Evolutionary conservation across 2,329 filamentous ascomycete species (phyloP), one percentile per base, ranked within the genome.

Genomic region (Beauveria varroae): DNA sequence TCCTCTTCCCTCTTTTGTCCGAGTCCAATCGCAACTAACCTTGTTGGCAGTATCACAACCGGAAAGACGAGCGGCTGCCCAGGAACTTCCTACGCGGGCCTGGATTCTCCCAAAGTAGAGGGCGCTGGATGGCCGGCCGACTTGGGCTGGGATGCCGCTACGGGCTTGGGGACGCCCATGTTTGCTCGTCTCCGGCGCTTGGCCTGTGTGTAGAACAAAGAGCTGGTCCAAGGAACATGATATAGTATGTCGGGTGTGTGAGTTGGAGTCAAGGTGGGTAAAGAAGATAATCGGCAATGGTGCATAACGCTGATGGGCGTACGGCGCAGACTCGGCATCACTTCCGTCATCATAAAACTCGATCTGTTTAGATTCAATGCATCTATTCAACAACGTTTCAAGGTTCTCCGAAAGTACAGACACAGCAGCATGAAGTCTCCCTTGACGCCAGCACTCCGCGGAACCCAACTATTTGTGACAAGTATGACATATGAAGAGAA

Each of bases 101-200:
- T 67, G 3, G 64, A 65, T 1, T 68, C 73, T 0, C 71, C 72
- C 1, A 20, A 65, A 4, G 64, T 73, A 2, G 65, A 66, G 5
- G 62, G 65, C 18, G 71, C 70, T 8, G 67, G 70, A 18, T 74
- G 68, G 67, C 63, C 66, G 5, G 68, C 70, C 3, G 67, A 65
- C 5, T 63, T 65, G 22, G 74, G 72, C 18, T 76, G 74, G 74
- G 74, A 76, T 62, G 73, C 73, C 7, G 68, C 68, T 24, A 75
- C 73, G 3, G 80, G 80, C 1, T 69, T 75, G 14, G 80, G 80
- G 14, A 78, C 79, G 3, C 79, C 80, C 0, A 67, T 75, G 51
- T 81, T 79, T 62, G 67, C 72, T 28, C 68, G 69, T 50, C 64
- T 80, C 2, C 54, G 54, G 16, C 40, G 28, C 18, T 16, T 62